Evolutionary conservation across 306 rosid species (phyloP).

Genomic region (Trifolium pratense): DNA sequence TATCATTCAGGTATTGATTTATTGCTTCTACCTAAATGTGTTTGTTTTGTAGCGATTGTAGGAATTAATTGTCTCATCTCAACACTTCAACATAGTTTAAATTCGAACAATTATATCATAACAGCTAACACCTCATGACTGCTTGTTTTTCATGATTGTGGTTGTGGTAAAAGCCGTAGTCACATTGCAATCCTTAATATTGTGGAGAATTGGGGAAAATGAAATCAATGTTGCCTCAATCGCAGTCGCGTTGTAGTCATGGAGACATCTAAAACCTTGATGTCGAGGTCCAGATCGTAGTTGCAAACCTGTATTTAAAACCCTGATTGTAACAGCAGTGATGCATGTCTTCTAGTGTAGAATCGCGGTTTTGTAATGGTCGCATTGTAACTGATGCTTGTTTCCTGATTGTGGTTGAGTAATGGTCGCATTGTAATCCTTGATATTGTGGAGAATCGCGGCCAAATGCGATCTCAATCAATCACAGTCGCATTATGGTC

Average conservation of each 20-base stretch:
- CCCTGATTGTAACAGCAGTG: background rate
- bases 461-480: background rate
- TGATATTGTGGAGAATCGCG: background rate
- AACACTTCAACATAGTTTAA: background rate
- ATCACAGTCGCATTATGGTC: background rate
- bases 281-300: background rate
- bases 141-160: background rate
- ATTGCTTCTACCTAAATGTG: background rate
- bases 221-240: background rate
- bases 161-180: background rate
- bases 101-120: background rate
- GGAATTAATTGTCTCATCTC: background rate
- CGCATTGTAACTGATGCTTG: background rate
- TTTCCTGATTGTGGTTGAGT: background rate
- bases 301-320: background rate
- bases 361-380: no score
- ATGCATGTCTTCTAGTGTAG: background rate
- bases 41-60: background rate
- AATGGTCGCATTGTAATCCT: background rate
- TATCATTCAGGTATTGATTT: constrained; percentile 2
- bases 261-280: background rate
- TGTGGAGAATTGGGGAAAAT: background rate
- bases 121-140: background rate
- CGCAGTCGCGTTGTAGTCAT: background rate
- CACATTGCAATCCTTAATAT: background rate